Conservation (phyloP, 139 green algal genomes). For the Nannochloris sp. region DNA sequence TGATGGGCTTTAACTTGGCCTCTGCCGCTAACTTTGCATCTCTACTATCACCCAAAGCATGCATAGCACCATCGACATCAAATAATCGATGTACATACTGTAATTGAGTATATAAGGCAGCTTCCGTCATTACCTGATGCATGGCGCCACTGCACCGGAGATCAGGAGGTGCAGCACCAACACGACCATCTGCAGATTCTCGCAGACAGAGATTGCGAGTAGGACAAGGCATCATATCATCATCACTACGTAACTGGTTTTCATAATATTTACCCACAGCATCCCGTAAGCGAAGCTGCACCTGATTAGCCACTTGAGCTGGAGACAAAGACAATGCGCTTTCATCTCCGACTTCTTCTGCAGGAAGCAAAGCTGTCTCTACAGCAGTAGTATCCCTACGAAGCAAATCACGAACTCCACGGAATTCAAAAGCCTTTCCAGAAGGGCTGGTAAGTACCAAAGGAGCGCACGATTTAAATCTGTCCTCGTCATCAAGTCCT, state of each 20-base stretch:
- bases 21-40: constrained; percentile 15
- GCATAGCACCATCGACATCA: constrained; percentile 36
- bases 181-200: neutral
- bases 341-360: constrained; percentile 7
- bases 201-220: constrained; percentile 47
- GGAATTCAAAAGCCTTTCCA: constrained; percentile 34
- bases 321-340: constrained; percentile 12
- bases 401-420: constrained; percentile 34
- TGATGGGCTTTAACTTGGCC: constrained; percentile 15
- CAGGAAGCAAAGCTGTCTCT: constrained; percentile 18
- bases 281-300: constrained; percentile 32
- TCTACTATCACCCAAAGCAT: constrained; percentile 17
- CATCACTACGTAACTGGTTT: constrained; percentile 51
- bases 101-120: constrained; percentile 63
- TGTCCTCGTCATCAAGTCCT: constrained; percentile 58
- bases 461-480: constrained; percentile 50
- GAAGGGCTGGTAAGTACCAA: constrained; percentile 41
- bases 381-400: constrained; percentile 13
- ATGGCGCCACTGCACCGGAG: constrained; percentile 25
- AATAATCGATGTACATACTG: constrained; percentile 51
- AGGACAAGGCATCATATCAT: constrained; percentile 43
- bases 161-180: constrained; percentile 11
- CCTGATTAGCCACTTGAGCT: constrained; percentile 72
- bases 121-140: constrained; percentile 33
- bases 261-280: constrained; percentile 54